Evolutionary conservation across 345 rosid genomes (phyloP), one percentile per base, ranked within the genome.

Genomic region (Geranium rotundifolium): DNA sequence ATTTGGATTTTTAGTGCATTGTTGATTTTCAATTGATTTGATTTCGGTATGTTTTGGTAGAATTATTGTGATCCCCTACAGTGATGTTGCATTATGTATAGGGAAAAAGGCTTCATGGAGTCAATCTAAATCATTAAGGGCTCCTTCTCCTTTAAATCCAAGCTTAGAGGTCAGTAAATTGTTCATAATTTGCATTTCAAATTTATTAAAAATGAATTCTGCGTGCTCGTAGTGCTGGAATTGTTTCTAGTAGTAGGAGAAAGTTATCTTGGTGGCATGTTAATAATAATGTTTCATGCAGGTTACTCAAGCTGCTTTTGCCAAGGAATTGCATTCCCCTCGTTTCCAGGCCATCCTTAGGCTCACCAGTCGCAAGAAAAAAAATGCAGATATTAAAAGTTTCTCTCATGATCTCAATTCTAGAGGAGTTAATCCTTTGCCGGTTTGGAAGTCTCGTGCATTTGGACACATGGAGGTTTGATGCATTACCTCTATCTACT

Each of bases 391-490:
- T 16, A 81, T 90, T 65, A 90, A 93, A 78, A 90, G 99, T 78
- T 93, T 90, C 81, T 93, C 99, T 68, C 97, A 90, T 30, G 96
- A 93, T 73, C 97, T 93, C 56, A 93, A 90, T 75, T 93, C 99
- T 30, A 93, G 88, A 81, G 99, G 99, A 18, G 99, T 93, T 1
- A 69, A 88, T 49, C 92, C 97, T 63, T 93, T 90, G 67, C 97
- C 97, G 0, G 79, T 90, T 54, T 80, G 90, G 92, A 90, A 80
- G 73, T 83, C 97, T 58, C 86, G 95, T 29, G 96, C 92, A 18
- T 72, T 83, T 10, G 96, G 90, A 8, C 97, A 86, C 71, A 81
- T 93, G 92, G 99, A 90, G 90, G 96, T 89, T 56, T 19, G 37
- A 56, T 37, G 59, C 63, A 34, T 34, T 34, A 2, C 27, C 2